A percentile compares a stretch with the other conserved stretches of the same genome.
Evolutionary conservation across 441 rosid genomes (phyloP).

Genomic region (Arabidopsis lyrata): DNA sequence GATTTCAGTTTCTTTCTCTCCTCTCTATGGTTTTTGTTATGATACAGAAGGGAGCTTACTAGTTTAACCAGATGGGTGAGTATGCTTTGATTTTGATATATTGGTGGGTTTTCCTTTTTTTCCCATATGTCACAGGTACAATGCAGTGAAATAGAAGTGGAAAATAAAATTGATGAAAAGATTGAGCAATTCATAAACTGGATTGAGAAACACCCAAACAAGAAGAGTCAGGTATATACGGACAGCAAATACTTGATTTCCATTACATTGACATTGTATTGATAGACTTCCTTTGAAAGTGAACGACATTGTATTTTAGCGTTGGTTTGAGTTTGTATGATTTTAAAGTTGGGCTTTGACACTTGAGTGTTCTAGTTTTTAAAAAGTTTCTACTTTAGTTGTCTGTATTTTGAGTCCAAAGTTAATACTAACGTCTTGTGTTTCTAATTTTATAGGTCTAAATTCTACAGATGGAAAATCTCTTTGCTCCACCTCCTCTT

Average conservation of each 20-base stretch:
- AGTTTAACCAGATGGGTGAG: not conserved
- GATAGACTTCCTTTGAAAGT: not conserved
- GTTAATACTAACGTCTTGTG: no score
- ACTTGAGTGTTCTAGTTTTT: no score
- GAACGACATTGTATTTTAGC: no score
- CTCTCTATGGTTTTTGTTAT: constrained; percentile 11
- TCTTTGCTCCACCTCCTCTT: no score
- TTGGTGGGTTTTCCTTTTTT: not conserved
- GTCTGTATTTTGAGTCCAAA: no score
- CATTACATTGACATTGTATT: not conserved
- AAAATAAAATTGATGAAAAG: constrained; percentile 93
- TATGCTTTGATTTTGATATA: constrained; percentile 18
- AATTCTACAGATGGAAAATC: no score
- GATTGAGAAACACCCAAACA: constrained; percentile 96
- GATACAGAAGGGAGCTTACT: not conserved
- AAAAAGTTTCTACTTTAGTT: no score
- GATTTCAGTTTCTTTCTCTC: constrained; percentile 35
- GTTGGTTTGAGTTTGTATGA: no score
- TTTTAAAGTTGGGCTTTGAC: no score
- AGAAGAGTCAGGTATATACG: constrained; percentile 94
- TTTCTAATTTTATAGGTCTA: no score
- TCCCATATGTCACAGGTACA: constrained; percentile 62
- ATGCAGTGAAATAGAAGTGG: constrained; percentile 85
- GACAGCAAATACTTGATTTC: not conserved
- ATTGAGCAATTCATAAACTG: constrained; percentile 88